These are phyloP conservation scores for Ceratobasidium sp. DNA, from an alignment of 1,284 basidiomycete genomes.

Conservation along the genomic window DNA sequence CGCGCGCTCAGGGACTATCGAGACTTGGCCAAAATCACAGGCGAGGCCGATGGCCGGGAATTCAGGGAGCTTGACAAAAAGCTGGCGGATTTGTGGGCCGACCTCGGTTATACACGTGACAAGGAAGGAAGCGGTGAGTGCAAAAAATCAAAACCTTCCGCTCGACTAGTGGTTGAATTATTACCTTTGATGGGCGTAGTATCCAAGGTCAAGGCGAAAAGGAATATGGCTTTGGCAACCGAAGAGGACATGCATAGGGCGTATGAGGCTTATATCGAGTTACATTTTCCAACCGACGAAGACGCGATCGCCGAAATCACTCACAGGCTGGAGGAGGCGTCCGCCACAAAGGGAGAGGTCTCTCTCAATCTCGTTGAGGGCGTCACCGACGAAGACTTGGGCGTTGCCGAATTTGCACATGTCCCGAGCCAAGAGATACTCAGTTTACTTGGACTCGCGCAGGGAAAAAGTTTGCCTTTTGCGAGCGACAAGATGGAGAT, in stretches of 20 bases:
- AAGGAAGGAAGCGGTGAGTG: not conserved
- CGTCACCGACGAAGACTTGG: not conserved
- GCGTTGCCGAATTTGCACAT: slow-evolving; percentile 18
- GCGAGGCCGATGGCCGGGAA: not conserved
- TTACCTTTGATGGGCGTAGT: not conserved
- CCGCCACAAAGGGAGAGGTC: too few species aligned
- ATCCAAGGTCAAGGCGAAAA: not conserved
- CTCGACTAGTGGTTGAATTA: not conserved
- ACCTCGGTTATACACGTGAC: not conserved
- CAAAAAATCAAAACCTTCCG: not conserved
- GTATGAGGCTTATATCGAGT: not conserved
- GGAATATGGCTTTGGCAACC: not conserved
- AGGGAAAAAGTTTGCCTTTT: not conserved
- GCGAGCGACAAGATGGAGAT: not conserved
- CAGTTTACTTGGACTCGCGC: not conserved
- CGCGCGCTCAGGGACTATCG: not conserved
- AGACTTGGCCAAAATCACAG: not conserved
- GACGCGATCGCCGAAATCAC: slow-evolving; percentile 2
- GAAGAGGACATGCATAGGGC: slow-evolving; percentile 22
- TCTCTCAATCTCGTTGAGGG: too few species aligned
- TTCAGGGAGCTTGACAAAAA: not conserved
- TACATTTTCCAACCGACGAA: slow-evolving; percentile 7
- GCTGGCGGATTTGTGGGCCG: not conserved
- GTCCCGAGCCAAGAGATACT: not conserved
- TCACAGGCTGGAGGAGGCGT: not conserved